Percentiles rank a stretch among this genome's conserved stretches.
Conservation (phyloP, 139 green algal species). For the Spirogloea muscicola region DNA sequence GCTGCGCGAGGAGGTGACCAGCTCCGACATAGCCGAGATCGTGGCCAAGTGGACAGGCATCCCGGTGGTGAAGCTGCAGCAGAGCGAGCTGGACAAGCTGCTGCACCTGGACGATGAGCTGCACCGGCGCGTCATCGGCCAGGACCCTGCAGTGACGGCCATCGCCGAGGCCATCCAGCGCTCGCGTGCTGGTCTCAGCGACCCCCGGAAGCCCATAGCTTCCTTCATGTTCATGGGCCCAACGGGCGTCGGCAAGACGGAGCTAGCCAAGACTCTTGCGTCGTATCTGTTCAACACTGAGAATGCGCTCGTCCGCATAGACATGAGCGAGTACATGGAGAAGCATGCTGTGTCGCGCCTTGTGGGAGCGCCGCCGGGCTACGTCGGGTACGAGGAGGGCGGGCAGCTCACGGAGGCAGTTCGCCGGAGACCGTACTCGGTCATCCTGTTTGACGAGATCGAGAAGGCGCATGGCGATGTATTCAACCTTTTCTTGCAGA, state of each 20-base stretch:
- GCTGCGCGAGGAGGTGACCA: conserved; percentile 94
- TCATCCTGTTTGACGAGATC: conserved; percentile 72
- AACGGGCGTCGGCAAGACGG: conserved; percentile 97
- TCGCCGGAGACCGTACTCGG: conserved; percentile 52
- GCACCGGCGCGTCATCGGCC: conserved; percentile 71
- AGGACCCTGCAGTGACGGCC: conserved; percentile 78
- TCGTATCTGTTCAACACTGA: conserved; percentile 85
- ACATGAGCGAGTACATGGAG: conserved; percentile 93
- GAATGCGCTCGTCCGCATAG: conserved; percentile 83
- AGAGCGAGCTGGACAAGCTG: conserved; percentile 89
- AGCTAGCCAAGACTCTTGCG: conserved; percentile 92
- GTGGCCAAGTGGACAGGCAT: conserved; percentile 92
- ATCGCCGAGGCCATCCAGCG: conserved; percentile 92
- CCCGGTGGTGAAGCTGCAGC: conserved; percentile 74
- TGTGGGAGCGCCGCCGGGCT: conserved; percentile 88
- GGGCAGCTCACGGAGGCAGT: conserved; percentile 93
- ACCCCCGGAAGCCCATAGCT: conserved; percentile 91
- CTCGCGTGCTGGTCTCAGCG: conserved; percentile 79
- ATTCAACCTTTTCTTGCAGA: conserved; percentile 81
- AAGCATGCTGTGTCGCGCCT: conserved; percentile 73
- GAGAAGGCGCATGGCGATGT: conserved; percentile 78
- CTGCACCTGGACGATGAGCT: conserved; percentile 84
- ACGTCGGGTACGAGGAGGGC: conserved; percentile 94
- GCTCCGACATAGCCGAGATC: conserved; percentile 89
- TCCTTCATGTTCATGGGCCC: conserved; percentile 98